Evolutionary conservation across 208 protist genomes (phyloP), one percentile per base, ranked within the genome.

Genomic region (Acanthamoeba lenticulata): DNA sequence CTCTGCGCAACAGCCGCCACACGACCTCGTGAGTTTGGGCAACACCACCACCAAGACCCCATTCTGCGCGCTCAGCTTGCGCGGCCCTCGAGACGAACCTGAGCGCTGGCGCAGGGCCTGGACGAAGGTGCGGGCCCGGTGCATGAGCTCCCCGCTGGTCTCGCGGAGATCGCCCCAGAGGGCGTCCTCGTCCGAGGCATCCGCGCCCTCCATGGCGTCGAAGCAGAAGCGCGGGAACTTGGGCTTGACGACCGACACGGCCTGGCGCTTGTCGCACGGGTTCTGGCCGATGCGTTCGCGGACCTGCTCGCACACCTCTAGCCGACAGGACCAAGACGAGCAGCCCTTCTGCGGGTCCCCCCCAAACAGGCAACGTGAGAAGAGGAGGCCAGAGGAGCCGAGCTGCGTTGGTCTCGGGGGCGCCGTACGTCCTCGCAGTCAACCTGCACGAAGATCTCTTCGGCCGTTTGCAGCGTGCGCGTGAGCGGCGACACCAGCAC

Each of bases 401-500:
- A 52, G 45, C 45, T 15, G 15, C 45, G 45, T 52, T 52, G 9
- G 15, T 5, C 45, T 69, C 13, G 29, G 27, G 9, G 13, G 27
- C 6, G 29, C 5, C 6, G n/a, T 44, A 86, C 77, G 42, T 86
- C 77, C 2, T 86, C 77, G 0, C 4, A 57, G 44, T 11, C 11
- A 24, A 44, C 42, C 38, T 57, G 2, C n/a, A n/a, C n/a, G 44
- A 86, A 86, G 21, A 57, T 57, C 77, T 86, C 77, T 24, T 86
- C 44, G 1, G 77, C 77, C 11, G 77, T 86, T 24, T 86, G 77
- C 1, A 86, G 77, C 0, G 77, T 57, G 40, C 77, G 77, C 44
- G 77, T 86, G 44, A 86, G 77, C n/a, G 77, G 77, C 21, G 77
- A 86, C 29, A 86, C 77, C 42, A 86, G 77, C 44, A 86, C 77